A percentile compares a stretch with the other conserved stretches of the same genome.
These are phyloP conservation scores for Panellus pusillus DNA, from an alignment of 768 basidiomycete species.

Conservation along the genomic window DNA sequence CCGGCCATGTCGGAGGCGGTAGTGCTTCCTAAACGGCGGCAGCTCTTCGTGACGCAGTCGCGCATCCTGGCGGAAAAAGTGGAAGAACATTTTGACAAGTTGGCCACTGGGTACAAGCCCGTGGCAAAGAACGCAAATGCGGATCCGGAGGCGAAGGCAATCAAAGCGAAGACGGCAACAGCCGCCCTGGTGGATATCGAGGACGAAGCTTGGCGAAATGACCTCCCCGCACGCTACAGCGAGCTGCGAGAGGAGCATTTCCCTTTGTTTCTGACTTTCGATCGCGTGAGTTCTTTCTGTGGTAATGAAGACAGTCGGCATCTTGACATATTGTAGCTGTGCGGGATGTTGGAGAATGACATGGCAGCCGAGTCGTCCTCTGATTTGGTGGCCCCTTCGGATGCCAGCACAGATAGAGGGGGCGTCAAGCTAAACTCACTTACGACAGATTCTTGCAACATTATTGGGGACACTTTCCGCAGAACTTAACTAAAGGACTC, in stretches of 20 bases:
- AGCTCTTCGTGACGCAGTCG: slow-evolving; percentile 63
- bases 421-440: slow-evolving; percentile 1
- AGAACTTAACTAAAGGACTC: slow-evolving; percentile 49
- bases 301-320: background rate
- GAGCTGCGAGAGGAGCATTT: slow-evolving; percentile 60
- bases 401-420: background rate
- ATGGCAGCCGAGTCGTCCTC: slow-evolving; percentile 5
- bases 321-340: background rate
- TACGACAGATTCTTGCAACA: slow-evolving; percentile 16
- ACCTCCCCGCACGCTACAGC: slow-evolving; percentile 56
- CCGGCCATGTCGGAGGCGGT: slow-evolving; percentile 11
- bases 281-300: slow-evolving; percentile 43
- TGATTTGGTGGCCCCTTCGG: background rate
- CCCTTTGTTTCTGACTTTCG: slow-evolving; percentile 68
- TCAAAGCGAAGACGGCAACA: slow-evolving; percentile 20
- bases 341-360: slow-evolving; percentile 13
- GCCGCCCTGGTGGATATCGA: slow-evolving; percentile 38
- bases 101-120: slow-evolving; percentile 24
- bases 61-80: slow-evolving; percentile 47
- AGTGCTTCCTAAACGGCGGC: slow-evolving; percentile 47
- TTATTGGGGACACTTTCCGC: slow-evolving; percentile 38
- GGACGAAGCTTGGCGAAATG: slow-evolving; percentile 40
- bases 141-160: background rate
- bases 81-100: slow-evolving; percentile 44
- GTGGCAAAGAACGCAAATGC: background rate